Base-by-base conservation (phyloP, 257 asterid species). In the Osmanthus fragrans region DNA sequence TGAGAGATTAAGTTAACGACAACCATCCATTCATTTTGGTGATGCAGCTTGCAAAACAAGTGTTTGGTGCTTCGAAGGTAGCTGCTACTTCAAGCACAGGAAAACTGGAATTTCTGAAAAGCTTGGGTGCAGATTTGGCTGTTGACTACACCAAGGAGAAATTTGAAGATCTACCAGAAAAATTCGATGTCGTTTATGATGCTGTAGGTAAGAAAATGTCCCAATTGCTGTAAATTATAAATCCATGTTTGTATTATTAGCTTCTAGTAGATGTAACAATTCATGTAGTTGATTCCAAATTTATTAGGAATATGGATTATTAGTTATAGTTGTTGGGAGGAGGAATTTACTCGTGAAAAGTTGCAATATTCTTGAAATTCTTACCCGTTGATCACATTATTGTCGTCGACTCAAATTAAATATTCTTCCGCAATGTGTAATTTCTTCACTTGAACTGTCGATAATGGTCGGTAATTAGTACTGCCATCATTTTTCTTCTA, bases 111-210 rank as follows among this genome's bases (percentile, higher is more conserved):
- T 71, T 92, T 67, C 51, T 94, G 49, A 92, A 86, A 82, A 94
- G 96, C 87, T 85, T 94, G 76, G 98, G 98, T 72, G 94, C 86
- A 47, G 99, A 94, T 84, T 77, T 91, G 73, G 91, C 91, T 6
- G 91, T 94, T 33, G 99, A 94, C 86, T 94, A 92, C 86, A 94
- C 97, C 4, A 91, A 89, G 86, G 89, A 90, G 74, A 87, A 90
- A 76, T 90, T 91, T 9, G 91, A 91, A 87, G 92, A 89, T 18
- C 78, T 88, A 3, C 87, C 89, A 2, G 96, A 94, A 80, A 94
- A 88, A 83, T 94, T 77, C 9, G 97, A 94, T 70, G 88, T 90
- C 5, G 96, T 94, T 73, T 92, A 82, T 73, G 98, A 94, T 75
- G 74, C 97, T 37, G 97, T 94, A 66, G 99, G 99, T 94, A 86